Percentiles rank a stretch among this genome's conserved stretches.
Conservation (phyloP, 441 rosid genomes). For the Populus hybrid region DNA sequence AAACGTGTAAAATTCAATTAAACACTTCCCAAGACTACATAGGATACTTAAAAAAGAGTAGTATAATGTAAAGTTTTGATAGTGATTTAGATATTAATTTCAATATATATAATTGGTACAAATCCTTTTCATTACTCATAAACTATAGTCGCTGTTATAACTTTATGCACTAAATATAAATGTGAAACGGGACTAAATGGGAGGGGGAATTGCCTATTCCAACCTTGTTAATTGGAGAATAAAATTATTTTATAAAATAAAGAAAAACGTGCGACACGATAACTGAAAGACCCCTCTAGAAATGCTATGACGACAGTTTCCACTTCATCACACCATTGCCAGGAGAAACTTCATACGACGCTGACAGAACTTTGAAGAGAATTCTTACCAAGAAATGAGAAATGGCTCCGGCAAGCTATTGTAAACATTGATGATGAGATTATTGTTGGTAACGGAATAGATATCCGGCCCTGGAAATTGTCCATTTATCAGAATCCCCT, state of each 20-base stretch:
- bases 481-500: conserved; percentile 89
- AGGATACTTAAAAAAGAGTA: neutral
- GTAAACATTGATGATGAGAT: conserved; percentile 72
- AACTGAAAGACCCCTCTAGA: neutral
- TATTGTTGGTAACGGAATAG: conserved; percentile 75
- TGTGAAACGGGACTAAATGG: neutral
- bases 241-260: too few species aligned
- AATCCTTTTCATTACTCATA: too few species aligned
- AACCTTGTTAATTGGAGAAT: too few species aligned
- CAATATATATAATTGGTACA: too few species aligned
- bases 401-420: conserved; percentile 35
- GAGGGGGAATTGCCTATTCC: neutral
- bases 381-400: conserved; percentile 32
- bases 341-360: neutral
- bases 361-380: neutral
- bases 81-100: too few species aligned
- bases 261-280: neutral
- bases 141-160: too few species aligned
- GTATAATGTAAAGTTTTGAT: too few species aligned
- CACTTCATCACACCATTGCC: neutral
- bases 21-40: neutral
- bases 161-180: neutral
- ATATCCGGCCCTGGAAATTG: conserved; percentile 90
- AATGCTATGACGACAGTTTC: neutral
- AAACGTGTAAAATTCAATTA: conserved; percentile 11